Base-by-base conservation (phyloP, 2,329 filamentous ascomycete genomes). In the Clonostachys rhizophaga region DNA sequence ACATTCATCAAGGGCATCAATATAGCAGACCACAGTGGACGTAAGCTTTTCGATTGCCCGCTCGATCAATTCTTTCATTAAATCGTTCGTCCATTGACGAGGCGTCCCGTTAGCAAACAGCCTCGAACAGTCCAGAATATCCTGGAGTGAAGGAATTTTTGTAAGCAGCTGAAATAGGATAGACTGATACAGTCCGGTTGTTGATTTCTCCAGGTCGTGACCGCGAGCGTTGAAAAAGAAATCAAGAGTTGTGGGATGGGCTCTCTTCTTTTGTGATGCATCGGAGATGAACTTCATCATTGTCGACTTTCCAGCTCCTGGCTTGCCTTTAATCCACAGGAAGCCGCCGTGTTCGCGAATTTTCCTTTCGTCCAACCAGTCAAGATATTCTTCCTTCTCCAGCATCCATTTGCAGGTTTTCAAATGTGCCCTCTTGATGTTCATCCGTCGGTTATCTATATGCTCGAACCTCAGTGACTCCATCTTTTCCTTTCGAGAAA, bases 221-320 rank as follows among this genome's bases (percentile, higher is more conserved):
- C 73, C 74, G 42, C 71, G 57, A 0, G 72, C 72, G 45, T 75
- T 71, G 63, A 78, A 78, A 59, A 76, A 78, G 58, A 76, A 76
- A 2, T 66, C 71, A 1, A 74, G 14, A 2, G 55, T 46, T 30
- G 24, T 30, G 4, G 1, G 24, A 30, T 10, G 5, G 40, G 34
- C 11, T 34, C 17, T 13, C 4, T 2, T 49, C 12, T 13, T 71
- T 61, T 76, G 78, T 56, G 76, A 78, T 56, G 75, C 77, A 1
- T 65, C 69, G 1, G 74, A 47, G 2, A 56, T 52, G 40, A 68
- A 72, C 44, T 74, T 75, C 67, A 75, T 74, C 5, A 73, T 47
- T 0, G 68, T 74, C 0, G 69, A 78, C 46, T 78, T 78, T 0
- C 71, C 69, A 2, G 63, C 59, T 0, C 71, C 71, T 1, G 70